Base-by-base conservation (phyloP, 2,329 filamentous ascomycete species). In the Sclerotinia sclerotiorum region DNA sequence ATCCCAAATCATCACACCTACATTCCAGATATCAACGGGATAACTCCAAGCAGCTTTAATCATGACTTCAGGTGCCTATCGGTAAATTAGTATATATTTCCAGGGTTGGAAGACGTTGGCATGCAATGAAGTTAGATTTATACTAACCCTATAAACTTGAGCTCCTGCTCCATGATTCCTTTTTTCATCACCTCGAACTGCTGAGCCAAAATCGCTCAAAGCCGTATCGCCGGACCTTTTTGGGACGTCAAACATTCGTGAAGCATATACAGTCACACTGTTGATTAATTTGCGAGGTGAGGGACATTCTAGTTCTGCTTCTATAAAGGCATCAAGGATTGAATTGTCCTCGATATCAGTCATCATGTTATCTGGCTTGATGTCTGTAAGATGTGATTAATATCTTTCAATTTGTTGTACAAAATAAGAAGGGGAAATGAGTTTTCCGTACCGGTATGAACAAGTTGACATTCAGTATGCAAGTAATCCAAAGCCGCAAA, bases 391-490 rank as follows among this genome's bases (percentile, higher is more conserved):
- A 58, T 32, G 39, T 35, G 32, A n/a, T 49, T 32, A 32, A 29
- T 49, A 48, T 11, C 21, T 11, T 29, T 32, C 11, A 27, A 15
- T 15, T 0, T 51, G 13, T 24, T 13, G 7, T 2, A 15, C n/a
- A n/a, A 24, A 21, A 35, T 7, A 17, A 7, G 24, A 21, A 49
- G 32, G 10, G n/a, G 13, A 49, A 39, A 21, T 15, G 6, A 7
- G 6, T n/a, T 17, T 5, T 21, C 3, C n/a, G 15, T 51, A 78
- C 97, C 94, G 68, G 94, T 98, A 80, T 98, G 94, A 76, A 97
- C 97, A 81, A 98, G 97, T 78, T 94, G 93, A 80, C 94, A 98
- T 81, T 98, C 93, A 74, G 93, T 89, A 80, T 98, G 94, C 54
- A 98, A 85, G 78, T 97, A 97, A 80, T 98, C 94, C 71, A 98